phyloP scores from a whole-genome alignment of 371 early-diverging fungal species.

The Circinella umbellata region DNA sequence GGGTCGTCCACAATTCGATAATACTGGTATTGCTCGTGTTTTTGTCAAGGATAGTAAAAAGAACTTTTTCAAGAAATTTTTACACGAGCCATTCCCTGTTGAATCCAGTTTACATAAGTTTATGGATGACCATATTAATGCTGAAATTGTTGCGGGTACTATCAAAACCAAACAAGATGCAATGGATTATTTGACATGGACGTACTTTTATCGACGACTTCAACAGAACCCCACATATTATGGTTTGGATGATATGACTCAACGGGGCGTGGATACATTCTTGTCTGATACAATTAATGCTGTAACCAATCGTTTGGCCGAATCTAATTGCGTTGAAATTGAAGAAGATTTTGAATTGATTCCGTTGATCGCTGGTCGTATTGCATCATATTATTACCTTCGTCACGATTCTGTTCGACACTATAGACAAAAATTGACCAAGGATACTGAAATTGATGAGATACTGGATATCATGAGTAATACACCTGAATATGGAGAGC shows the following conservation, averaged over 20 bases:
- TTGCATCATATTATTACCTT: conserved; percentile 92
- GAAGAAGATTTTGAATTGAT: conserved; percentile 62
- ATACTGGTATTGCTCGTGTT: conserved; percentile 84
- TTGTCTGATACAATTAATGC: conserved; percentile 79
- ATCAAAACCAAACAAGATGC: conserved; percentile 91
- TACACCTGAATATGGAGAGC: conserved; percentile 85
- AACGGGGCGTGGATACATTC: conserved; percentile 69
- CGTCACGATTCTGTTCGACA: conserved; percentile 79
- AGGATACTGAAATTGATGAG: conserved; percentile 55
- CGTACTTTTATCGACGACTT: conserved; percentile 91
- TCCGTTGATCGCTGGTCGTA: conserved; percentile 77
- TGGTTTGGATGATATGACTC: conserved; percentile 80
- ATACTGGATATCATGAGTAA: conserved; percentile 78
- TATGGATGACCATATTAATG: conserved; percentile 89
- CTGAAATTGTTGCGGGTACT: conserved; percentile 88
- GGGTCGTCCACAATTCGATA: conserved; percentile 97
- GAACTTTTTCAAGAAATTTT: conserved; percentile 95
- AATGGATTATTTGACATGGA: conserved; percentile 93
- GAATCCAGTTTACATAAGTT: conserved; percentile 82
- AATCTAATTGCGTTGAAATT: conserved; percentile 77
- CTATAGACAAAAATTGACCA: conserved; percentile 57
- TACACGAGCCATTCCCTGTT: conserved; percentile 92
- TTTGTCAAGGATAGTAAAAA: conserved; percentile 92
- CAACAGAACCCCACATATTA: conserved; percentile 95
- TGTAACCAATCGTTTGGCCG: conserved; percentile 67